phyloP scores from a whole-genome alignment of 2,329 filamentous ascomycete species.

The Pseudogymnoascus sp. region DNA sequence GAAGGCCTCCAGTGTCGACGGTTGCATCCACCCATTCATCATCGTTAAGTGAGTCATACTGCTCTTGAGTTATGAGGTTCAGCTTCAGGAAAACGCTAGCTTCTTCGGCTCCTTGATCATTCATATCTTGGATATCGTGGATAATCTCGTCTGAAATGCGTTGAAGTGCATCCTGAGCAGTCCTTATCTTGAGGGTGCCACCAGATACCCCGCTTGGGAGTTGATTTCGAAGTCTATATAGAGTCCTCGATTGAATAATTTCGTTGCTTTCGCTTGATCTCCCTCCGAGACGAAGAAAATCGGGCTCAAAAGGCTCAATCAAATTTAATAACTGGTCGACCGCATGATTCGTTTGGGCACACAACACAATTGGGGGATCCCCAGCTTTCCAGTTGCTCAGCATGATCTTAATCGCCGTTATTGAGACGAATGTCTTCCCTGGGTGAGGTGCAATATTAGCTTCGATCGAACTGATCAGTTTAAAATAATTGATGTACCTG shows the following conservation, averaged over 20 bases:
- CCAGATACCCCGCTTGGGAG: neutral
- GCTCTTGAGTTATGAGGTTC: conserved; percentile 53
- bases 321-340: conserved; percentile 66
- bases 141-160: conserved; percentile 13
- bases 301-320: conserved; percentile 43
- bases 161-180: conserved; percentile 23
- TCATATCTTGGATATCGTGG: conserved; percentile 1
- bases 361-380: conserved; percentile 65
- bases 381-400: conserved; percentile 47
- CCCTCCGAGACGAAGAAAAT: conserved; percentile 52
- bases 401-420: conserved; percentile 60
- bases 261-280: conserved; percentile 37
- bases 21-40: conserved; percentile 28
- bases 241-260: conserved; percentile 55
- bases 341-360: conserved; percentile 86
- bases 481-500: conserved; percentile 35
- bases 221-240: conserved; percentile 38
- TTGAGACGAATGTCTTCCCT: conserved; percentile 71
- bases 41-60: conserved; percentile 54
- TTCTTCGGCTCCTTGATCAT: conserved; percentile 38
- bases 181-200: neutral
- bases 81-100: conserved; percentile 46
- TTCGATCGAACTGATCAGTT: neutral
- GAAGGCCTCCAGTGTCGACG: neutral
- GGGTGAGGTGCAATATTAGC: neutral